phyloP scores from a whole-genome alignment of 2,329 filamentous ascomycete species.

The Diaporthe capsici region DNA sequence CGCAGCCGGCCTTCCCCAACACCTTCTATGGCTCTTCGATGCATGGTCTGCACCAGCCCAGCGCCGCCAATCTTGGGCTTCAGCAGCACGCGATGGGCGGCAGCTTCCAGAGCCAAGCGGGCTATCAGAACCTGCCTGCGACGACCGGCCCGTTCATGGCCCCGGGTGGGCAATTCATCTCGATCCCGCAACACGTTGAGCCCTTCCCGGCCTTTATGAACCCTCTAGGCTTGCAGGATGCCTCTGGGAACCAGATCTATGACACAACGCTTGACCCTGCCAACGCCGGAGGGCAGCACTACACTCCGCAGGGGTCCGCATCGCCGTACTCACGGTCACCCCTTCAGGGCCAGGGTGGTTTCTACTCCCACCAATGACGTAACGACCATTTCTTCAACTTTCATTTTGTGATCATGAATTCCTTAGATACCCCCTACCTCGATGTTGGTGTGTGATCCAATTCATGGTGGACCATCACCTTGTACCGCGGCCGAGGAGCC shows the following conservation, averaged over 20 bases:
- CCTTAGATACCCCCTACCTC: slow-evolving; percentile 32
- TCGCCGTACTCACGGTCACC: slow-evolving; percentile 61
- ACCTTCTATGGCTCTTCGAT: slow-evolving; percentile 35
- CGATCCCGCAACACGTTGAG: slow-evolving; percentile 47
- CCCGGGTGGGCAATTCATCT: slow-evolving; percentile 49
- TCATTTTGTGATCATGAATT: slow-evolving; percentile 15
- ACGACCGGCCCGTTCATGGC: slow-evolving; percentile 48
- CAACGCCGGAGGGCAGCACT: slow-evolving; percentile 52
- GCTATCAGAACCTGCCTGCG: slow-evolving; percentile 51
- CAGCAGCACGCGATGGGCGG: slow-evolving; percentile 37
- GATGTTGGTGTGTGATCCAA: slow-evolving; percentile 8
- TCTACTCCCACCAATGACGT: slow-evolving; percentile 49
- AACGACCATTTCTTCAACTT: slow-evolving; percentile 28
- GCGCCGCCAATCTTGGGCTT: slow-evolving; percentile 26
- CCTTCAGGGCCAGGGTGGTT: slow-evolving; percentile 53
- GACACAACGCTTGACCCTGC: slow-evolving; percentile 52
- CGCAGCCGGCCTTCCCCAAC: slow-evolving; percentile 38
- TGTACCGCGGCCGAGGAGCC: slow-evolving; percentile 11
- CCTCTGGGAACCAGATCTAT: slow-evolving; percentile 44
- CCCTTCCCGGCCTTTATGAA: slow-evolving; percentile 41
- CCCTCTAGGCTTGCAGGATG: slow-evolving; percentile 36
- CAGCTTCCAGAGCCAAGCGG: slow-evolving; percentile 38
- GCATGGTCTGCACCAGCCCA: slow-evolving; percentile 38
- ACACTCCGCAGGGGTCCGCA: slow-evolving; percentile 57
- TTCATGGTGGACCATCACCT: slow-evolving; percentile 4